Conservation (phyloP, 2,329 filamentous ascomycete species). For the Monilinia polystroma region DNA sequence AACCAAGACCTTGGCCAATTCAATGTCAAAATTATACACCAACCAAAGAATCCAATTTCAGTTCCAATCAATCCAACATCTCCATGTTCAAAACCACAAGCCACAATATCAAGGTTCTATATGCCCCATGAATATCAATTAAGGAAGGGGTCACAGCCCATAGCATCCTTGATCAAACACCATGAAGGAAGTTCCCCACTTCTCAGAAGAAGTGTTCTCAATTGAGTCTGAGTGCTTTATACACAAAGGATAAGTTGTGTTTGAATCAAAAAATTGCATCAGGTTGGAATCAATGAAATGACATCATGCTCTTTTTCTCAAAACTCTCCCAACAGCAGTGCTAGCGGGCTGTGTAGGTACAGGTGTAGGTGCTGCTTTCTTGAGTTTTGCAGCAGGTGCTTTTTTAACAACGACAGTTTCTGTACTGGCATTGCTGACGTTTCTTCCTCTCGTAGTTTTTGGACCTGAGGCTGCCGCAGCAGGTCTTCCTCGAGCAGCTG, state of each 20-base stretch:
- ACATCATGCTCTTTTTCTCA: slow-evolving; percentile 35
- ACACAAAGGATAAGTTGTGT: not conserved
- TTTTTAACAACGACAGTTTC: slow-evolving; percentile 53
- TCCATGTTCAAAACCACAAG: not conserved
- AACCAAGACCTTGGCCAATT: not conserved
- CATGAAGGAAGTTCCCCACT: slow-evolving; percentile 13
- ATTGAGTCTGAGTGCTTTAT: not conserved
- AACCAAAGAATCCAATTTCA: not conserved
- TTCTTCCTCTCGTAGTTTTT: slow-evolving; percentile 54
- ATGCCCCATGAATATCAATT: slow-evolving; percentile 3
- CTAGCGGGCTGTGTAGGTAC: slow-evolving; percentile 43
- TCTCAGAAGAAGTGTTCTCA: slow-evolving; percentile 10
- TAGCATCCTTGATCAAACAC: not conserved
- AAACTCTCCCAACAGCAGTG: slow-evolving; percentile 39
- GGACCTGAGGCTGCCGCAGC: slow-evolving; percentile 43
- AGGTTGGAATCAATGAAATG: not conserved
- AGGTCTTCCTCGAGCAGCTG: slow-evolving; percentile 32
- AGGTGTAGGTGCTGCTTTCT: slow-evolving; percentile 53
- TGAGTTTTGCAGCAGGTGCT: slow-evolving; percentile 42
- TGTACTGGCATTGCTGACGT: slow-evolving; percentile 54
- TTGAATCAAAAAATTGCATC: not conserved
- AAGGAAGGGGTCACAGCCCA: slow-evolving; percentile 12
- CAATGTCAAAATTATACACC: not conserved
- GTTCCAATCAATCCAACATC: not conserved
- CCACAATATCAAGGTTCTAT: slow-evolving; percentile 14